A percentile compares a stretch with the other conserved stretches of the same genome.
Conservation (phyloP, 371 early-diverging fungal genomes). For the Racocetra persica region DNA sequence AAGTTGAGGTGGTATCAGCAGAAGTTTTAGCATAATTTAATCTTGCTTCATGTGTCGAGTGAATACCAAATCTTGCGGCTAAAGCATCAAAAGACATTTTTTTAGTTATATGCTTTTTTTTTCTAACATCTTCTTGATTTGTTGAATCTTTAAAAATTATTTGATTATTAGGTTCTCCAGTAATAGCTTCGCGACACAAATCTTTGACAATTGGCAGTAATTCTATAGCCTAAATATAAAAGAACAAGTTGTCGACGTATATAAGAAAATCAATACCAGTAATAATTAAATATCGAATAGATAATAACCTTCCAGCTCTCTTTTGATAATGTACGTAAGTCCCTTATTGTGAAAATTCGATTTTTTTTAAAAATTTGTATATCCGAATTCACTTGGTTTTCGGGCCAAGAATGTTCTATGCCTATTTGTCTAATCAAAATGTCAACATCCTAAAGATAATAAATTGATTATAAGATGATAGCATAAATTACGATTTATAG, state of each 20-base stretch:
- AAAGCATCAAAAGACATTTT: background rate
- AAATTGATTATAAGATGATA: background rate
- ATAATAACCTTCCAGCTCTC: conserved; percentile 66
- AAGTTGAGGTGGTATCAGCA: too few species aligned
- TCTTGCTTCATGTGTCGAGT: too few species aligned
- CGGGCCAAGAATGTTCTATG: conserved; percentile 65
- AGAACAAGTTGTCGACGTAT: background rate
- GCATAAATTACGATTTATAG: too few species aligned
- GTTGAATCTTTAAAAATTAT: background rate
- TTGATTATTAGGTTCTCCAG: conserved; percentile 16
- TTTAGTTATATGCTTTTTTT: background rate
- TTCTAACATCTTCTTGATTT: background rate
- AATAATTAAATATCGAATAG: background rate
- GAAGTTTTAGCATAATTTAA: too few species aligned
- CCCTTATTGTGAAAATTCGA: conserved; percentile 64
- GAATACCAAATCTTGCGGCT: background rate
- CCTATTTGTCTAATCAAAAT: conserved; percentile 70
- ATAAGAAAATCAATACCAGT: background rate
- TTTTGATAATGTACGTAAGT: conserved; percentile 64
- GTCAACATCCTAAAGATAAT: conserved; percentile 47
- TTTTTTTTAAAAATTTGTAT: conserved; percentile 59
- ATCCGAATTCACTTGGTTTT: conserved; percentile 64
- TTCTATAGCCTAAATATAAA: conserved; percentile 51
- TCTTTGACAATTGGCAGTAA: conserved; percentile 62
- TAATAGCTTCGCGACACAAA: conserved; percentile 49